Evolutionary conservation across 2,329 filamentous ascomycete genomes (phyloP).

Genomic region (Alternaria tenuissima): DNA sequence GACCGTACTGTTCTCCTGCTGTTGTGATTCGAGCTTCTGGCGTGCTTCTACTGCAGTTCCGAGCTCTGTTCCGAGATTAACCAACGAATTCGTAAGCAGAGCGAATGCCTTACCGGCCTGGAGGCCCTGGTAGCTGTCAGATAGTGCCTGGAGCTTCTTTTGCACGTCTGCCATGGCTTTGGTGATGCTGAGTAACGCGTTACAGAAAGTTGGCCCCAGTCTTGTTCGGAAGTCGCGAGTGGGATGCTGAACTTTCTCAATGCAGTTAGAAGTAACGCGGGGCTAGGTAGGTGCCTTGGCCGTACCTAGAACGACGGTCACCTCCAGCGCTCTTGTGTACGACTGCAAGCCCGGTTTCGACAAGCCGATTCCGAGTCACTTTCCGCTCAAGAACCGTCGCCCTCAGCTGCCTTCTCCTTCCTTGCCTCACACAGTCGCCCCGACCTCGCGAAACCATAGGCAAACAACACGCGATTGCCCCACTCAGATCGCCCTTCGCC

Average conservation of each 20-base stretch:
- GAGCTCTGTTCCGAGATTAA: constrained; percentile 68
- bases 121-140: constrained; percentile 86
- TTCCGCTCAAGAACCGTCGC: background rate
- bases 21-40: constrained; percentile 92
- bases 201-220: constrained; percentile 24
- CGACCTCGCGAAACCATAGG: background rate
- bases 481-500: constrained; percentile 2
- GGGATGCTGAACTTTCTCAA: constrained; percentile 32
- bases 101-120: constrained; percentile 72
- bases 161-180: constrained; percentile 65
- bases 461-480: constrained; percentile 13
- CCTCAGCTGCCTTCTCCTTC: background rate
- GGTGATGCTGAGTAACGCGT: constrained; percentile 39
- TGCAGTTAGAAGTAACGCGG: constrained; percentile 35
- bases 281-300: constrained; percentile 24
- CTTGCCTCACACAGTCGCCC: background rate
- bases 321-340: constrained; percentile 3
- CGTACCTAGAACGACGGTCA: constrained; percentile 20
- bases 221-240: constrained; percentile 29
- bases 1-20: constrained; percentile 89
- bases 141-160: constrained; percentile 79
- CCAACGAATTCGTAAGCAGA: background rate
- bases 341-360: constrained; percentile 4
- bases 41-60: constrained; percentile 77
- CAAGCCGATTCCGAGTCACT: background rate